Percentiles rank a stretch among this genome's conserved stretches.
These are phyloP conservation scores for Epichloe uncinata DNA, from an alignment of 2,329 filamentous ascomycete species.

Conservation along the genomic window DNA sequence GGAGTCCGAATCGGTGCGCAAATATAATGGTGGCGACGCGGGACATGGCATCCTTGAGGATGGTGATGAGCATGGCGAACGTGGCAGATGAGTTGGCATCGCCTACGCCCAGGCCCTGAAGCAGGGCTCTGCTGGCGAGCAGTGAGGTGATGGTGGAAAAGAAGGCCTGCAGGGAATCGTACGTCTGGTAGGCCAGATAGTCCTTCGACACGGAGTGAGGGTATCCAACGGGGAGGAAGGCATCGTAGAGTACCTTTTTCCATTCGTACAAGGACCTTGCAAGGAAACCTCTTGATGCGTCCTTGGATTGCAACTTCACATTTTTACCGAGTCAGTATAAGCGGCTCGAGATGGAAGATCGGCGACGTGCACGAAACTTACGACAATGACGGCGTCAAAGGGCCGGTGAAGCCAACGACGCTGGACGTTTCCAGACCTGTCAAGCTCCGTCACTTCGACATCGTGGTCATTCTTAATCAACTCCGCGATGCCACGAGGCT, in stretches of 20 bases:
- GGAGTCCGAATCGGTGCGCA: conserved; percentile 66
- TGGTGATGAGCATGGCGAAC: conserved; percentile 66
- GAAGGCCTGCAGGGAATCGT: conserved; percentile 72
- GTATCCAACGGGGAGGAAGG: conserved; percentile 80
- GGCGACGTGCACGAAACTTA: conserved; percentile 7
- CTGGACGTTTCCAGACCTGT: conserved; percentile 23
- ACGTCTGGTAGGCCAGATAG: conserved; percentile 60
- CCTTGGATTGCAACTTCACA: conserved; percentile 12
- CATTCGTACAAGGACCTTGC: conserved; percentile 19
- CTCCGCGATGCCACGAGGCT: conserved; percentile 10
- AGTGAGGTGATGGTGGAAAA: conserved; percentile 70
- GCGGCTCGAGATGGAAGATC: neutral
- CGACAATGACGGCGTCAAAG: conserved; percentile 14
- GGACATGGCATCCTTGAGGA: conserved; percentile 70
- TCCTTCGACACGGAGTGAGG: conserved; percentile 76
- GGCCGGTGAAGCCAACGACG: conserved; percentile 21
- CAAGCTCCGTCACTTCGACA: conserved; percentile 23
- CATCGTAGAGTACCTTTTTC: conserved; percentile 39
- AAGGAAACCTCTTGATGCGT: conserved; percentile 12
- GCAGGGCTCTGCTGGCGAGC: conserved; percentile 68
- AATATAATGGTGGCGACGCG: conserved; percentile 77
- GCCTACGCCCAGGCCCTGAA: conserved; percentile 70
- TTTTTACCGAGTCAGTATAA: neutral
- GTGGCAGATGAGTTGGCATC: conserved; percentile 69
- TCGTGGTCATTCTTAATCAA: conserved; percentile 14